Evolutionary conservation across 2,329 filamentous ascomycete genomes (phyloP).

Genomic region (Periglandula ipomoeae): DNA sequence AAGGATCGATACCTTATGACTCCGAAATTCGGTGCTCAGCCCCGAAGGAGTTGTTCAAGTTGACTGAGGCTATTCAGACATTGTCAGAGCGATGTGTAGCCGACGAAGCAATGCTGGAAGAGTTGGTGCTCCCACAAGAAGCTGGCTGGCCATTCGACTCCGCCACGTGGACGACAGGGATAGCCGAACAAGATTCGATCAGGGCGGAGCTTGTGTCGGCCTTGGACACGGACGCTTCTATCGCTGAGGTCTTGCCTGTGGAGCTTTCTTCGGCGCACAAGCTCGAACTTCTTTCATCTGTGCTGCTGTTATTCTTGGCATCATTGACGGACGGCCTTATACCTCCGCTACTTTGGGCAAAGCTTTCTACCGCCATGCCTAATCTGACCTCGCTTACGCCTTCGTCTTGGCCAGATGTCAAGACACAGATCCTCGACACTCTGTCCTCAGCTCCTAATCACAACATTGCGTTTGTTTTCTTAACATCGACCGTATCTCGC

Average conservation of each 20-base stretch:
- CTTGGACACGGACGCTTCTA: constrained; percentile 59
- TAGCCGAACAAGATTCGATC: constrained; percentile 17
- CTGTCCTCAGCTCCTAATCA: constrained; percentile 65
- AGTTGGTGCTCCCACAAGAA: constrained; percentile 40
- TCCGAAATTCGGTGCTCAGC: constrained; percentile 64
- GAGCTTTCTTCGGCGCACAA: constrained; percentile 56
- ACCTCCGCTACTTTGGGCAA: constrained; percentile 58
- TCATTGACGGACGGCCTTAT: constrained; percentile 75
- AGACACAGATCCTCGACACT: constrained; percentile 57
- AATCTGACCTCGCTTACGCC: constrained; percentile 18
- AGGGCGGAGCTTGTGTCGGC: constrained; percentile 46
- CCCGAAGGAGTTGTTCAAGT: constrained; percentile 77
- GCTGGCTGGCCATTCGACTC: constrained; percentile 53
- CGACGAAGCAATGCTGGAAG: constrained; percentile 53
- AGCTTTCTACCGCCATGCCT: constrained; percentile 52
- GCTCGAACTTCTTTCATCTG: constrained; percentile 65
- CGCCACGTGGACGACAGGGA: constrained; percentile 21
- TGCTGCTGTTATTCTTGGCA: constrained; percentile 63
- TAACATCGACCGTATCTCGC: constrained; percentile 64
- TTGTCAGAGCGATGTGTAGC: constrained; percentile 48
- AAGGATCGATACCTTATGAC: constrained; percentile 44
- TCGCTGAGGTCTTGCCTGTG: constrained; percentile 52
- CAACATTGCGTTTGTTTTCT: constrained; percentile 82
- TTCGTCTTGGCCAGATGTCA: constrained; percentile 31
- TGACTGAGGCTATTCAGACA: constrained; percentile 68